Base-by-base conservation (phyloP, 345 rosid species). In the Gossypium ekmanianum region DNA sequence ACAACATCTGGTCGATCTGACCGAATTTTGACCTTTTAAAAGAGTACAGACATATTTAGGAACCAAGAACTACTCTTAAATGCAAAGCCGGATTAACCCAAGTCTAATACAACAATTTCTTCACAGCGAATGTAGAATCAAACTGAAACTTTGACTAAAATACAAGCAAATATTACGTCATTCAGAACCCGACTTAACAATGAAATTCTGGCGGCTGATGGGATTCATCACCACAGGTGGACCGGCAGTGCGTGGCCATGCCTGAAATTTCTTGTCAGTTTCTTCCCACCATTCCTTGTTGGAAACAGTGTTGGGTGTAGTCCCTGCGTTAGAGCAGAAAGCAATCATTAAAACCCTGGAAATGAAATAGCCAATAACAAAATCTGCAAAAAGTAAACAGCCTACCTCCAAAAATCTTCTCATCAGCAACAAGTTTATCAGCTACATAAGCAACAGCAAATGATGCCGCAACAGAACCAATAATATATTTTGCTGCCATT, bases 171-270 rank as follows among this genome's bases (percentile, higher is more conserved):
- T 41, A 10, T 20, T 63, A n/a, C 44, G 61, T 58, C 75, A 55
- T 63, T 85, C 80, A 39, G 83, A 84, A 2, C 47, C 74, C 0
- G 90, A 26, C 84, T 88, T 92, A 70, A 94, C 86, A 41, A 92
- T 88, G 87, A 91, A 94, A 72, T 94, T 92, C 85, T 92, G 98
- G 76, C 98, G 97, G 78, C 88, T 91, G 67, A 91, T 91, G 57
- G 98, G 97, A 45, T 94, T 94, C 97, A 94, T 91, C 75, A 93
- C 97, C 16, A 92, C 97, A 0, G 98, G 97, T 51, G 97, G 88
- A 44, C 97, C 98, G 14, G 94, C 98, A 61, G 95, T 87, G 26
- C 97, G 95, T 7, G 98, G 98, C 98, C 98, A 94, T 12, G 96
- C 92, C 85, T 89, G 98, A 79, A 94, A 85, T 47, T 85, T 92